phyloP scores from a whole-genome alignment of 179 eudicot species.

The Drosera spatulata region DNA sequence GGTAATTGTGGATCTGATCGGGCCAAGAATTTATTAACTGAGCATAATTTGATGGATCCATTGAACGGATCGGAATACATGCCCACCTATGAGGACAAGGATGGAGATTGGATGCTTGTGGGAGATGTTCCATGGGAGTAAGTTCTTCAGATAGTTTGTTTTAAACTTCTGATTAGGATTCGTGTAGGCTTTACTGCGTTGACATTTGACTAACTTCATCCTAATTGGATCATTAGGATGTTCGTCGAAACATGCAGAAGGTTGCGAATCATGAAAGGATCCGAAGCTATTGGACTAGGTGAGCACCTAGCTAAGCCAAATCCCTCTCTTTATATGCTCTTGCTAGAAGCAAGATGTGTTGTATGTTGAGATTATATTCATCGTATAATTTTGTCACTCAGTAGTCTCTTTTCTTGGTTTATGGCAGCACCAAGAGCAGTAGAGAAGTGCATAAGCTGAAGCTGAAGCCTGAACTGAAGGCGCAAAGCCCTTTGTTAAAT shows the following conservation, averaged over 20 bases:
- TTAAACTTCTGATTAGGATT: not conserved
- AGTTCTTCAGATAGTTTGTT: conserved; percentile 11
- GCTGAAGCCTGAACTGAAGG: conserved; percentile 10
- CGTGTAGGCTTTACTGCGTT: not conserved
- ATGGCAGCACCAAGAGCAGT: conserved; percentile 42
- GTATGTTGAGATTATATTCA: not conserved
- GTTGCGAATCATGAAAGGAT: conserved; percentile 44
- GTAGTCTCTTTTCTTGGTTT: not conserved
- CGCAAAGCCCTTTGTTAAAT: too few relatives aligned
- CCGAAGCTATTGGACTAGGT: conserved; percentile 48
- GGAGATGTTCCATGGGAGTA: conserved; percentile 44
- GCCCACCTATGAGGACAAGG: too few relatives aligned
- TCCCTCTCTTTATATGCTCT: not conserved
- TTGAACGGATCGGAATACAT: not conserved
- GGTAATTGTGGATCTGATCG: conserved; percentile 63
- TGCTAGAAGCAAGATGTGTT: not conserved
- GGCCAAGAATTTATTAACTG: conserved; percentile 3
- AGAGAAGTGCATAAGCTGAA: conserved; percentile 39
- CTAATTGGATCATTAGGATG: conserved; percentile 16
- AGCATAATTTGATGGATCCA: not conserved
- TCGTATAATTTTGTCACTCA: not conserved
- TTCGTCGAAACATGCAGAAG: conserved; percentile 43
- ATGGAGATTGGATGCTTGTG: too few relatives aligned
- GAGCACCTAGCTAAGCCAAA: not conserved
- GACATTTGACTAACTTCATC: not conserved